These are phyloP conservation scores for Lojkania enalia DNA, from an alignment of 2,329 filamentous ascomycete species.

Conservation along the genomic window DNA sequence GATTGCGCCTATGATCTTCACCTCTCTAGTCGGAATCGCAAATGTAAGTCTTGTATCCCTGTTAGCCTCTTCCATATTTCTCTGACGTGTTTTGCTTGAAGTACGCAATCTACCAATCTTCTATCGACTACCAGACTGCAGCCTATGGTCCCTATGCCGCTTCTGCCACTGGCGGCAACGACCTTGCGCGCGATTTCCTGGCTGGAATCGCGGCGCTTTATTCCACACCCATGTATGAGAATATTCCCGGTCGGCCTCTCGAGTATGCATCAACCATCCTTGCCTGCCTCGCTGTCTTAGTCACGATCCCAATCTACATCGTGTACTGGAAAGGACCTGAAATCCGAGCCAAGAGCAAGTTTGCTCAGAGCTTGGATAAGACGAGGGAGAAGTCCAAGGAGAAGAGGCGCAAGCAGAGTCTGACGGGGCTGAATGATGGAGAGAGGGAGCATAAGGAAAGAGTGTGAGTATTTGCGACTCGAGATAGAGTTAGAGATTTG, in stretches of 20 bases:
- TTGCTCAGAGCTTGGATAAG: slow-evolving; percentile 52
- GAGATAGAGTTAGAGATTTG: too few relatives aligned
- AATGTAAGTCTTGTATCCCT: slow-evolving; percentile 53
- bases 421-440: slow-evolving; percentile 12
- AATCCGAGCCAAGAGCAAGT: slow-evolving; percentile 56
- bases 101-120: slow-evolving; percentile 74
- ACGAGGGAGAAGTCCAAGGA: slow-evolving; percentile 31
- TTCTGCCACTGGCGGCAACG: slow-evolving; percentile 75
- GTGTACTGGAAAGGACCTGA: slow-evolving; percentile 61
- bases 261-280: slow-evolving; percentile 60
- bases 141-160: slow-evolving; percentile 73
- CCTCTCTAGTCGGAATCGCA: slow-evolving; percentile 69
- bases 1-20: slow-evolving; percentile 69
- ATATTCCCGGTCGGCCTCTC: slow-evolving; percentile 47
- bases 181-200: slow-evolving; percentile 72
- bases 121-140: slow-evolving; percentile 76
- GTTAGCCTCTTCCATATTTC: neutral
- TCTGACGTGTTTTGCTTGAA: too few relatives aligned
- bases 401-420: slow-evolving; percentile 32
- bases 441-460: slow-evolving; percentile 12
- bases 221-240: slow-evolving; percentile 56
- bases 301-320: slow-evolving; percentile 58
- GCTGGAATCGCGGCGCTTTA: slow-evolving; percentile 72
- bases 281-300: slow-evolving; percentile 52
- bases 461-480: too few relatives aligned